Evolutionary conservation across 768 basidiomycete genomes (phyloP).

Genomic region (Gymnopilus dilepis): DNA sequence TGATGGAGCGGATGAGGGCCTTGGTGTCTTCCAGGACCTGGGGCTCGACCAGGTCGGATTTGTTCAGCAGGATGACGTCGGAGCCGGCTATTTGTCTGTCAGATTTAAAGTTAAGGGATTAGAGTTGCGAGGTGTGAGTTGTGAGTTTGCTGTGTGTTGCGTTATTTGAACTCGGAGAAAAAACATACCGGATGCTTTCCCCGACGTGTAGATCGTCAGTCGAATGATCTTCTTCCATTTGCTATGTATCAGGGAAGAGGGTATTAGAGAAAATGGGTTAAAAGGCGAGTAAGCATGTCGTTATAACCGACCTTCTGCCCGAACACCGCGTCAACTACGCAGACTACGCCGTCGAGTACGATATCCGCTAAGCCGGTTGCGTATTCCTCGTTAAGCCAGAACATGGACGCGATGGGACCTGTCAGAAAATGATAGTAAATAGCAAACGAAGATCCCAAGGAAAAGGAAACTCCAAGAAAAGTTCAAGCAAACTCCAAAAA

Average conservation of each 20-base stretch:
- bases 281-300: neutral
- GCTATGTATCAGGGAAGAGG: no score
- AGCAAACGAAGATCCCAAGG: neutral
- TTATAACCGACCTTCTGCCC: slow-evolving; percentile 50
- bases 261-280: slow-evolving; percentile 11
- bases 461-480: slow-evolving; percentile 15
- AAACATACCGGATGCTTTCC: slow-evolving; percentile 76
- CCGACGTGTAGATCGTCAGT: slow-evolving; percentile 57
- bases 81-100: slow-evolving; percentile 90
- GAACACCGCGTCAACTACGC: slow-evolving; percentile 90
- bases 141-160: no score
- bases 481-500: slow-evolving; percentile 34
- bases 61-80: slow-evolving; percentile 93
- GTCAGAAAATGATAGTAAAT: slow-evolving; percentile 1
- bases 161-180: neutral
- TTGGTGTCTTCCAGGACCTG: slow-evolving; percentile 55
- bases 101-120: neutral
- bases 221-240: slow-evolving; percentile 82
- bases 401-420: slow-evolving; percentile 89
- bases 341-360: slow-evolving; percentile 86
- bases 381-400: slow-evolving; percentile 88
- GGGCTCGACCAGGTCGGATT: slow-evolving; percentile 73
- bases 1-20: slow-evolving; percentile 69
- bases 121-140: no score
- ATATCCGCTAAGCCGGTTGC: slow-evolving; percentile 75